Evolutionary conservation across 371 early-diverging fungal species (phyloP), one percentile per base, ranked within the genome.

Genomic region (Mortierella sp.): DNA sequence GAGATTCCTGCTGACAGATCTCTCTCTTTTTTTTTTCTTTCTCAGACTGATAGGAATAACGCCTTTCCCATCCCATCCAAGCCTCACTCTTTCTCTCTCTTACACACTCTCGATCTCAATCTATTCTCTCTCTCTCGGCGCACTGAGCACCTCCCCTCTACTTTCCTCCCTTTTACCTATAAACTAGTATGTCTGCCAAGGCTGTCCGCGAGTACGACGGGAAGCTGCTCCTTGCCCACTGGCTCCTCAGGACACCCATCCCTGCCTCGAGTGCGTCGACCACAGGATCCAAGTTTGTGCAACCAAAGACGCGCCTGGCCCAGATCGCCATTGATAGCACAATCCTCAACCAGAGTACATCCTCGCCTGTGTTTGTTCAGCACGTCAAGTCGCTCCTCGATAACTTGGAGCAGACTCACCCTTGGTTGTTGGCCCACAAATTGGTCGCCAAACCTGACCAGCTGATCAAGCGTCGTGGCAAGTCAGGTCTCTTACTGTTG

Each of bases 361-460:
- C 75, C 45, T 56, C 74, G 19, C 75, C 73, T 12, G 84, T 84
- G 26, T 87, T 90, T 75, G 83, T 83, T 7, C 69, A 72, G 46
- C 89, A 90, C 65, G 87, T 93, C 69, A 84, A 88, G 81, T 85
- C 85, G 23, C 88, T 88, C 66, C 86, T 95, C 57, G 87, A 88
- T 63, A 74, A 81, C 57, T 86, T 91, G 43, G 97, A 96, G 83
- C 84, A 82, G 56, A 88, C 84, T 30, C 87, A 96, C 83, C 95
- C 97, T 50, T 98, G 97, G 97, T 82, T 97, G 60, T 64, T 87
- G 65, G 89, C 92, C 30, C 87, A 83, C 47, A 93, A 94, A 75
- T 86, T 97, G 70, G 98, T 98, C 28, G 97, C 92, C 81, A 98
- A 98, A 85, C 98, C 98, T 25, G 98, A 98, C 83, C 97, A 97